Evolutionary conservation across 1,139 yeast species (phyloP).

Genomic region (Geotrichum aggregatum): DNA sequence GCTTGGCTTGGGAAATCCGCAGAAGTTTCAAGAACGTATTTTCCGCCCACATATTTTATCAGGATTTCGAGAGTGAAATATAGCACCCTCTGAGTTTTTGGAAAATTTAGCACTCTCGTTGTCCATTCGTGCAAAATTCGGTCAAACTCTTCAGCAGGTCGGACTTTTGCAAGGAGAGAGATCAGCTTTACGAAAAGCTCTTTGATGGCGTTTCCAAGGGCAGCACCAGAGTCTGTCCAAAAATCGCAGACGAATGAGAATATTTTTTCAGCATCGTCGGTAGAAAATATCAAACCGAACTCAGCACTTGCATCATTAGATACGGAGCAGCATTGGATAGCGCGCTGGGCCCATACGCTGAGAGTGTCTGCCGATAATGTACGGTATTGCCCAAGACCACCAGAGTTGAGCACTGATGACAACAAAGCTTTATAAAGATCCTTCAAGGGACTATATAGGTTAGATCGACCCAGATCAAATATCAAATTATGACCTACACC

Average conservation of each 20-base stretch:
- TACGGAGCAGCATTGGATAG: conserved; percentile 38
- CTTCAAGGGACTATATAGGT: conserved; percentile 12
- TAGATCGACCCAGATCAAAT: conserved; percentile 6
- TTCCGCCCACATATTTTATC: conserved; percentile 45
- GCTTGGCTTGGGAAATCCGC: conserved; percentile 49
- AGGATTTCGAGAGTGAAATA: conserved; percentile 58
- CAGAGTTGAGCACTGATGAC: conserved; percentile 27
- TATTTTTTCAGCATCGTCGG: conserved; percentile 39
- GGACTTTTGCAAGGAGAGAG: conserved; percentile 35
- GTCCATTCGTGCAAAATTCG: conserved; percentile 45
- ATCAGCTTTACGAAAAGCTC: conserved; percentile 56
- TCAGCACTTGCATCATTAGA: conserved; percentile 13
- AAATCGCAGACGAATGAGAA: conserved; percentile 60
- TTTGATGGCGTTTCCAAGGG: conserved; percentile 62
- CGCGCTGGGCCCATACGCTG: conserved; percentile 60
- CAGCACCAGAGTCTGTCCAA: conserved; percentile 68
- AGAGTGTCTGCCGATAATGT: conserved; percentile 55
- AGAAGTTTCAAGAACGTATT: conserved; percentile 42
- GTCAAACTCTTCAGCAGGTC: conserved; percentile 19
- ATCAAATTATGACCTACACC: conserved; percentile 13
- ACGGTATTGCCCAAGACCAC: conserved; percentile 39
- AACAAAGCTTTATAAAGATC: conserved; percentile 23
- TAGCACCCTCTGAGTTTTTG: conserved; percentile 53
- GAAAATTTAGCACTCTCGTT: conserved; percentile 41
- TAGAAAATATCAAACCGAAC: conserved; percentile 26